These are phyloP conservation scores for barrel medic (Medicago truncatula) DNA, from an alignment of 306 rosid genomes.

Conservation along the genomic window MtrunA17r5.0-ANR NC_053049.1:47673501-47674000, in stretches of 20 bases:
- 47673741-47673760: slow-evolving; percentile 85
- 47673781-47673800: slow-evolving; percentile 73
- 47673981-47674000: slow-evolving; percentile 74
- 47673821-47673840: slow-evolving; percentile 81
- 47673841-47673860: slow-evolving; percentile 89
- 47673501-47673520: slow-evolving; percentile 89
- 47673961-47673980: slow-evolving; percentile 85
- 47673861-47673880: slow-evolving; percentile 87
- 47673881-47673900: slow-evolving; percentile 75
- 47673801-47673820: slow-evolving; percentile 71
- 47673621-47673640: slow-evolving; percentile 87
- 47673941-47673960: slow-evolving; percentile 94
- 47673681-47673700: slow-evolving; percentile 69
- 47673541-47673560: slow-evolving; percentile 72
- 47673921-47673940: slow-evolving; percentile 75
- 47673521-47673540: slow-evolving; percentile 88
- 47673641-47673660: slow-evolving; percentile 92
- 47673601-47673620: slow-evolving; percentile 75
- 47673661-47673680: slow-evolving; percentile 75
- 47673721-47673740: slow-evolving; percentile 87
- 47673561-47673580: slow-evolving; percentile 68
- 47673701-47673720: slow-evolving; percentile 71
- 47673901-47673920: slow-evolving; percentile 74
- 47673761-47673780: slow-evolving; percentile 70
- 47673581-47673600: slow-evolving; percentile 72